Base-by-base conservation (phyloP, 257 asterid species). In the Nicotiana noctiflora region DNA sequence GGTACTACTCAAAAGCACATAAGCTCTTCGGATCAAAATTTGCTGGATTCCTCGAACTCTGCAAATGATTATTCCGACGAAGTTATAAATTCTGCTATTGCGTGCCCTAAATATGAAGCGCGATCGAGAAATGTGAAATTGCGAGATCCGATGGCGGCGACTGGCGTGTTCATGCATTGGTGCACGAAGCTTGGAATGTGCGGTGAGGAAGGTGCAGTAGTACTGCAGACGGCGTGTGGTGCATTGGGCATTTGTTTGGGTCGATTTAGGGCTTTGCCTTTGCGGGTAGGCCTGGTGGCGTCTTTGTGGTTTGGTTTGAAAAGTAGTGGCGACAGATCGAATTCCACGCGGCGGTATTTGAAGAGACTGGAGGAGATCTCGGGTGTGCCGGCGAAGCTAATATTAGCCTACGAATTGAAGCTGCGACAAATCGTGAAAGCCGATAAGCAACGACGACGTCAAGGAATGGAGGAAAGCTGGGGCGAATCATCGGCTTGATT, bases 261-360 rank as follows among this genome's bases (percentile, higher is more conserved):
- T 27, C 64, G 84, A 8, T 77, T 83, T 84, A 79, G 83, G 59
- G 86, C 29, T 79, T 17, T 89, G 81, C 95, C 97, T 27, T 82
- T 84, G 70, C 88, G 93, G 4, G 87, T 89, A 9, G 29, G 82
- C 44, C 63, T 91, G 13, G 97, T 92, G 75, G 94, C 95, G 32
- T 86, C 90, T 12, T 82, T 91, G 80, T 92, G 94, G 94, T 84
- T 88, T 19, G 93, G 94, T 0, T 72, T 91, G 78, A 86, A 86
- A 81, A 76, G 76, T 40, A 32, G 78, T 31, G 62, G 81, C 0
- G 80, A 66, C 14, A 83, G 75, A 70, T 75, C 81, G n/a, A 74
- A 17, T 62, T 57, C 27, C 55, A 79, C 86, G 11, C 61, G 34
- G 81, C 88, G 68, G 82, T 53, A 32, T 2, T 72, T 92, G 74